Conservation (phyloP, 83 land plant species). For the Picea abies region DNA sequence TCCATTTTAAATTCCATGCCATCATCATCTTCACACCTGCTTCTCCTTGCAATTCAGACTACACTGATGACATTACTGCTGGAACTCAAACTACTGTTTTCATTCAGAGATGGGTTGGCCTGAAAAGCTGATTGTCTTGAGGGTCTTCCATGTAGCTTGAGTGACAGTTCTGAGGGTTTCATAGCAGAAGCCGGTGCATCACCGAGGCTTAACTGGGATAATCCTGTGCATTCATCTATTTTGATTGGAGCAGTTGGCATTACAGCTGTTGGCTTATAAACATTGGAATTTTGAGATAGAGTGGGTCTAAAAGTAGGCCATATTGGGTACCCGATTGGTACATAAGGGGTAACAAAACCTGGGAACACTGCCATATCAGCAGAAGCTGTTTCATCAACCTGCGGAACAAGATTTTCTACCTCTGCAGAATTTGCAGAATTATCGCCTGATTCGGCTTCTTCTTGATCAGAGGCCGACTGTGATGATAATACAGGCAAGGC, state of each 20-base stretch:
- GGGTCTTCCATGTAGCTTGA: constrained; percentile 20
- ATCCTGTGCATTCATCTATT: constrained; percentile 44
- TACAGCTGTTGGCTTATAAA: constrained; percentile 43
- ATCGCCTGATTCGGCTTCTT: no score
- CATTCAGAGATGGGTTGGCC: constrained; percentile 19
- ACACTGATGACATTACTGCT: no score
- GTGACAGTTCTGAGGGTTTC: constrained; percentile 33
- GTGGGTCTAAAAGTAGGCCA: constrained; percentile 29
- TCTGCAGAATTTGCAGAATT: no score
- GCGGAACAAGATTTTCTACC: no score
- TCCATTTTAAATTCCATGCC: no score
- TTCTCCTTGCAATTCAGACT: no score
- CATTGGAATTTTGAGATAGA: not conserved
- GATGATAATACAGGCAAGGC: no score
- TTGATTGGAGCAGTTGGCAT: constrained; percentile 37
- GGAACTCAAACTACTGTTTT: constrained; percentile 12
- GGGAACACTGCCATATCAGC: constrained; percentile 16
- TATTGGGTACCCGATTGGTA: constrained; percentile 35
- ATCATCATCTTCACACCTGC: no score
- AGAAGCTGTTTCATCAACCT: no score
- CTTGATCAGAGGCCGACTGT: no score
- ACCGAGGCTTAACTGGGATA: constrained; percentile 49
- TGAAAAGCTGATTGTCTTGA: constrained; percentile 47
- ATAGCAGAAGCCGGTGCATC: constrained; percentile 8
- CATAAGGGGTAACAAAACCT: constrained; percentile 41